phyloP scores from a whole-genome alignment of 1,284 basidiomycete species.

The Chalciporus sp. region DNA sequence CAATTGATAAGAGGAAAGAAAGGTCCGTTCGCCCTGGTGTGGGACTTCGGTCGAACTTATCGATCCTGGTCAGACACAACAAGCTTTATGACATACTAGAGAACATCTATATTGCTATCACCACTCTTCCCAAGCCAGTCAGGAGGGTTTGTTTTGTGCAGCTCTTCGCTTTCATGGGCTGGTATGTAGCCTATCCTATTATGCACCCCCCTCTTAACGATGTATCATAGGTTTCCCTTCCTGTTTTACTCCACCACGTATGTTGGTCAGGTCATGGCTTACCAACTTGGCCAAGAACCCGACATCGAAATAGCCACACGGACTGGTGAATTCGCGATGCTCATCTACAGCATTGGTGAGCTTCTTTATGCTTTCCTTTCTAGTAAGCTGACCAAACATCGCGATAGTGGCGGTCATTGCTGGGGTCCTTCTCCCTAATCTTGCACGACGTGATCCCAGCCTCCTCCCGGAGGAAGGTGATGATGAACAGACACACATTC shows the following conservation, averaged over 20 bases:
- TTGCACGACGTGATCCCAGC: conserved; percentile 78
- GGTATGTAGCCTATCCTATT: conserved; percentile 49
- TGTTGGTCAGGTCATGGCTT: conserved; percentile 88
- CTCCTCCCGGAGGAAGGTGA: conserved; percentile 72
- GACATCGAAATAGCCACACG: conserved; percentile 82
- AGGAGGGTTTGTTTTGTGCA: conserved; percentile 90
- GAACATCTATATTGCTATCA: conserved; percentile 76
- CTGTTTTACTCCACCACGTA: conserved; percentile 95
- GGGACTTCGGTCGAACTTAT: conserved; percentile 8
- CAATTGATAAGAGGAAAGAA: conserved; percentile 46
- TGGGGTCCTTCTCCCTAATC: conserved; percentile 81
- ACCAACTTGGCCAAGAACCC: conserved; percentile 71
- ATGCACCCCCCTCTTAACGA: conserved; percentile 2
- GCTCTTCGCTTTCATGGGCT: conserved; percentile 90
- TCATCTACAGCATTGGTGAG: conserved; percentile 86
- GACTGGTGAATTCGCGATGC: conserved; percentile 86
- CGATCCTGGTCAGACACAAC: conserved; percentile 31
- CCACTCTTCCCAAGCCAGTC: conserved; percentile 80
- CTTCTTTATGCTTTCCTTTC: conserved; percentile 3
- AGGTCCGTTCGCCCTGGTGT: conserved; percentile 34
- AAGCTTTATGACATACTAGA: conserved; percentile 65
- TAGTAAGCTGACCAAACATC: conserved; percentile 5
- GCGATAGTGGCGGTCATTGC: conserved; percentile 78
- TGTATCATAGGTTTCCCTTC: conserved; percentile 80
- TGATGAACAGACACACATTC: conserved; percentile 72